These are phyloP conservation scores for Aeschynomene evenia DNA, from an alignment of 306 rosid species.

Conservation along the genomic window DNA sequence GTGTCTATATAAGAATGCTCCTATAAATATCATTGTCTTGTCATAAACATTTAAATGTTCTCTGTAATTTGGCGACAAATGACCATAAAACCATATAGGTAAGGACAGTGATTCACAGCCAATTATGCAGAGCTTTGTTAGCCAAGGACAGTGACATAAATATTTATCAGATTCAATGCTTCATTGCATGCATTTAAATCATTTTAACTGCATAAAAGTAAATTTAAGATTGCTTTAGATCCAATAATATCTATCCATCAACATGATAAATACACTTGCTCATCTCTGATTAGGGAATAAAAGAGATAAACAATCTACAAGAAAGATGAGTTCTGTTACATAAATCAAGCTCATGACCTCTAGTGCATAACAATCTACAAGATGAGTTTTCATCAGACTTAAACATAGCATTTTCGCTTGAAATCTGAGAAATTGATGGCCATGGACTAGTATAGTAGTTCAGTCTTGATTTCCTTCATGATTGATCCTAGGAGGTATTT, in stretches of 20 bases:
- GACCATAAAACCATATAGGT: not conserved
- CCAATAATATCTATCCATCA: not conserved
- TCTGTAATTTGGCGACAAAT: not conserved
- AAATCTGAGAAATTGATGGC: slow-evolving; percentile 35
- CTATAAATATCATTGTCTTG: not conserved
- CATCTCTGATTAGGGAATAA: slow-evolving; percentile 17
- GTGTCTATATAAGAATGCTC: too few species aligned
- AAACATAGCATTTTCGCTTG: slow-evolving; percentile 25
- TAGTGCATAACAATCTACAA: slow-evolving; percentile 45
- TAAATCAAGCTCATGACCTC: slow-evolving; percentile 41
- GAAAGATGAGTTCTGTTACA: slow-evolving; percentile 21
- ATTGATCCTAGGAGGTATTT: slow-evolving; percentile 33
- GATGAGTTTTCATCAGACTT: slow-evolving; percentile 18
- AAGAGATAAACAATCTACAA: slow-evolving; percentile 20
- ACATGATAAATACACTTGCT: slow-evolving; percentile 31
- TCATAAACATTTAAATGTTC: not conserved
- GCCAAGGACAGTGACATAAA: not conserved
- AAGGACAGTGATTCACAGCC: not conserved
- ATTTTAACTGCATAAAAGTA: not conserved
- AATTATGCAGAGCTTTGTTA: slow-evolving; percentile 4
- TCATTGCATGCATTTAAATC: not conserved
- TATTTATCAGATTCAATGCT: not conserved
- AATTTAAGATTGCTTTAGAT: slow-evolving; percentile 1
- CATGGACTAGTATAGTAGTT: slow-evolving; percentile 43
- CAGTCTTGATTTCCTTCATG: slow-evolving; percentile 31